A percentile compares a stretch with the other conserved stretches of the same genome.
Conservation (phyloP, 768 basidiomycete genomes). For the Punctularia strigosozonata region DNA sequence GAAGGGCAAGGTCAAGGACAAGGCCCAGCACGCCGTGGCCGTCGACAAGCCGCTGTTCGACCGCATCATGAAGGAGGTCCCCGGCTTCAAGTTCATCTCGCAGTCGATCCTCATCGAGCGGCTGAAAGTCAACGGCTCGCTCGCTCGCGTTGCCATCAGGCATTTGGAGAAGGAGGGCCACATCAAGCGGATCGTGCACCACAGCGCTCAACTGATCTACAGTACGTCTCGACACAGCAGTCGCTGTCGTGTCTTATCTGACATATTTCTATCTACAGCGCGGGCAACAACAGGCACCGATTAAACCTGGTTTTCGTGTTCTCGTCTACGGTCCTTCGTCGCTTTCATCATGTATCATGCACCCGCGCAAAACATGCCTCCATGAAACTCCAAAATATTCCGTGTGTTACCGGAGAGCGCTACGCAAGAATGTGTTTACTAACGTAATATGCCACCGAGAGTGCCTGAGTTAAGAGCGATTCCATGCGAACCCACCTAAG, state of each 20-base stretch:
- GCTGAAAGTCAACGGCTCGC: conserved; percentile 90
- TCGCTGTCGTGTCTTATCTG: not conserved
- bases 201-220: conserved; percentile 90
- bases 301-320: not conserved
- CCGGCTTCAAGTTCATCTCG: conserved; percentile 97
- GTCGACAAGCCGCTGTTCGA: conserved; percentile 90
- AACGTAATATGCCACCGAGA: too few relatives aligned
- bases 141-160: conserved; percentile 84
- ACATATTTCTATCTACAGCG: not conserved
- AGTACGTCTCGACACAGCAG: conserved; percentile 42
- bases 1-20: conserved; percentile 99
- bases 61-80: conserved; percentile 96
- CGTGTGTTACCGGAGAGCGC: too few relatives aligned
- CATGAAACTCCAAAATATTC: too few relatives aligned
- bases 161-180: conserved; percentile 89
- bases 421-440: too few relatives aligned
- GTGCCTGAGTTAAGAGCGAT: too few relatives aligned
- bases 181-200: conserved; percentile 96
- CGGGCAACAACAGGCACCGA: not conserved
- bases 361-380: too few relatives aligned
- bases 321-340: not conserved
- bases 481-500: too few relatives aligned
- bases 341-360: too few relatives aligned
- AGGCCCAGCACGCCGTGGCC: conserved; percentile 92
- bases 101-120: conserved; percentile 98